Conservation (phyloP, 495 filamentous ascomycete genomes). For the Podospora fimiseda region DNA sequence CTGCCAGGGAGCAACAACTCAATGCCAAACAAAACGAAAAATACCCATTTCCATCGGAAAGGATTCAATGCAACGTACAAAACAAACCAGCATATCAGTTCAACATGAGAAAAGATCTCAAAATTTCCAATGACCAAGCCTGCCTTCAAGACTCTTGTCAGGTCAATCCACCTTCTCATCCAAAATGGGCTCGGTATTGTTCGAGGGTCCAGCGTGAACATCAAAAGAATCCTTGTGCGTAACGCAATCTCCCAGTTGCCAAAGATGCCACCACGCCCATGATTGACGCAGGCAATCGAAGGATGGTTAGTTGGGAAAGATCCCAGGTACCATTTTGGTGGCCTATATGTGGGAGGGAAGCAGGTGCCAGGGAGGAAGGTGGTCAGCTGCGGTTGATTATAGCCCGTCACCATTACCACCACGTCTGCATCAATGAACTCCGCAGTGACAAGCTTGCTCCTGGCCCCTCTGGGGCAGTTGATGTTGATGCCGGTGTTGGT, state of each 20-base stretch:
- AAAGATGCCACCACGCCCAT: slow-evolving; percentile 74
- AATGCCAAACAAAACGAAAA: slow-evolving; percentile 75
- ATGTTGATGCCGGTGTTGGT: slow-evolving; percentile 59
- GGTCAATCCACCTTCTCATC: slow-evolving; percentile 84
- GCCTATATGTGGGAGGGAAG: slow-evolving; percentile 64
- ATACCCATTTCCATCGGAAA: slow-evolving; percentile 74
- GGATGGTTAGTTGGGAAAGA: slow-evolving; percentile 65
- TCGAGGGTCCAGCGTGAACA: slow-evolving; percentile 77
- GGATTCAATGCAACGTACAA: slow-evolving; percentile 75
- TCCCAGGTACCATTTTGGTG: slow-evolving; percentile 84
- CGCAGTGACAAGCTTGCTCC: slow-evolving; percentile 58
- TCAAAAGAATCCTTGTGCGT: slow-evolving; percentile 75
- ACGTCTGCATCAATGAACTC: slow-evolving; percentile 62
- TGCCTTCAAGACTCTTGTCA: slow-evolving; percentile 68
- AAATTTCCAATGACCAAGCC: slow-evolving; percentile 65
- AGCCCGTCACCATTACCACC: slow-evolving; percentile 80
- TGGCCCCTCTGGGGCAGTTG: slow-evolving; percentile 63
- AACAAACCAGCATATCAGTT: slow-evolving; percentile 78
- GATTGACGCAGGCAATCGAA: slow-evolving; percentile 72
- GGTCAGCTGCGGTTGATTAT: slow-evolving; percentile 58
- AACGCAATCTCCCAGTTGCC: slow-evolving; percentile 88
- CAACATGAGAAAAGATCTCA: slow-evolving; percentile 83
- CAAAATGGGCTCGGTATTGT: slow-evolving; percentile 61
- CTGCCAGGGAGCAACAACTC: slow-evolving; percentile 58
- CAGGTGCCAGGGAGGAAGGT: slow-evolving; percentile 64